phyloP scores from a whole-genome alignment of 225 moss, liverwort and hornwort genomes.

The Pseudisothecium myosuroides region DNA sequence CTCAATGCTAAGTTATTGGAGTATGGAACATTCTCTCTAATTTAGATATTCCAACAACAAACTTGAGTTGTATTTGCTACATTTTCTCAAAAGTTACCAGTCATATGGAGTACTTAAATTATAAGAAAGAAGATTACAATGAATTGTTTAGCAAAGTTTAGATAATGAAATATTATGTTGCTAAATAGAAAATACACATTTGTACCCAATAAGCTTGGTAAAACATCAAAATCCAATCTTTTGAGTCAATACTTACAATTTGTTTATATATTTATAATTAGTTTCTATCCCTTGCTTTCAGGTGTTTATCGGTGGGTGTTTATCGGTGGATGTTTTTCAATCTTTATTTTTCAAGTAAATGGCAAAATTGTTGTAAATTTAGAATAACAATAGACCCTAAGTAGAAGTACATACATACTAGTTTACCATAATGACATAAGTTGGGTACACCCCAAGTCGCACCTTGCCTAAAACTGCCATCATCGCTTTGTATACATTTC shows the following conservation, averaged over 20 bases:
- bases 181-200: background rate
- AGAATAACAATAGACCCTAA: background rate
- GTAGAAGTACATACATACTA: accelerated
- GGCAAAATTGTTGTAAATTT: background rate
- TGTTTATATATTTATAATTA: no score
- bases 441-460: accelerated
- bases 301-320: accelerated
- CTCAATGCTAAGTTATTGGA: background rate
- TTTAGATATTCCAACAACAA: background rate
- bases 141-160: accelerated
- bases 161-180: background rate
- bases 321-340: accelerated
- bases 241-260: background rate
- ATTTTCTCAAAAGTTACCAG: background rate
- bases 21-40: background rate
- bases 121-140: no score
- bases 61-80: background rate
- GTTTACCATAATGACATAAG: background rate
- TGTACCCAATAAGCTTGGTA: background rate
- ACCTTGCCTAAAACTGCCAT: accelerated
- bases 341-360: background rate
- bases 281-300: background rate
- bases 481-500: accelerated
- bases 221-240: background rate
- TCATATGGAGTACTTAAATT: background rate